A percentile compares a stretch with the other conserved stretches of the same genome.
phyloP scores from a whole-genome alignment of 257 asterid genomes.

The Cinchona pubescens region DNA sequence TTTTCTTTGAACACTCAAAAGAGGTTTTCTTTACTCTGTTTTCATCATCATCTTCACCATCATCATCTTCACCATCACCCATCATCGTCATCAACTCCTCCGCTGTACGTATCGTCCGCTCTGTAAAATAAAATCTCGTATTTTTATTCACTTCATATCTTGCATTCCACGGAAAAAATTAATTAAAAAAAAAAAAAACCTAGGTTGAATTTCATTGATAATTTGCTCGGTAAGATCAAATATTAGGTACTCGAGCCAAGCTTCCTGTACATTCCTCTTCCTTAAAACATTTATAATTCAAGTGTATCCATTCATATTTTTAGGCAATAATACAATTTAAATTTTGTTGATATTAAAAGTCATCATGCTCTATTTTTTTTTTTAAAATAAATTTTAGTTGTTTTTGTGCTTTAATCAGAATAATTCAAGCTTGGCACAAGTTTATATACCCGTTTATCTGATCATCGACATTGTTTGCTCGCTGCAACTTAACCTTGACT shows the following conservation, averaged over 20 bases:
- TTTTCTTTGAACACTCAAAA: slow-evolving; percentile 11
- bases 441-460: neutral
- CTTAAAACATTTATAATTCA: neutral
- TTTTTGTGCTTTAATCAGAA: neutral
- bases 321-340: neutral
- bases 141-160: neutral
- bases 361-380: neutral
- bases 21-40: slow-evolving; percentile 3
- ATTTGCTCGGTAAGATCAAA: neutral
- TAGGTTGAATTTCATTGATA: neutral
- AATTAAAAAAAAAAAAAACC: slow-evolving; percentile 4
- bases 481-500: neutral
- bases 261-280: neutral
- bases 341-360: neutral
- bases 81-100: neutral
- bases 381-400: neutral
- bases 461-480: neutral
- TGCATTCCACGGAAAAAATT: neutral
- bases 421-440: neutral
- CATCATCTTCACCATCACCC: slow-evolving; percentile 5
- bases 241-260: neutral
- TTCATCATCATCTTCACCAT: slow-evolving; percentile 9
- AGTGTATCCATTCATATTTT: too few relatives aligned
- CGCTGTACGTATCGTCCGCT: neutral
- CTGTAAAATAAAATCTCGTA: neutral